Percentiles rank a stretch among this genome's conserved stretches.
Evolutionary conservation across 352 stramenopile species (phyloP).

Genomic region (Aphanomyces invadans): DNA sequence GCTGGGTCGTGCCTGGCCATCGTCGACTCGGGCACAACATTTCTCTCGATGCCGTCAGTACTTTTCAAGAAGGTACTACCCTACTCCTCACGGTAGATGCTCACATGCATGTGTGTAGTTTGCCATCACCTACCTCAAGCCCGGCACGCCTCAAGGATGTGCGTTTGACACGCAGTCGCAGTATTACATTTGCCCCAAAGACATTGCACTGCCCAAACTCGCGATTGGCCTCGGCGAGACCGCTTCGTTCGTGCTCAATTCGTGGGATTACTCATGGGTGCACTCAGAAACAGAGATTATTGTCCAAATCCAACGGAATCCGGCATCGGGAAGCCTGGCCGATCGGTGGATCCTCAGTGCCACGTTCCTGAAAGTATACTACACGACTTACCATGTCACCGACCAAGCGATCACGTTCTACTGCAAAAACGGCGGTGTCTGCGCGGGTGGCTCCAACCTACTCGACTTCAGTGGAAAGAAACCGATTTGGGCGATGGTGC

Average conservation of each 20-base stretch:
- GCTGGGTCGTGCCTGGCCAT: conserved; percentile 35
- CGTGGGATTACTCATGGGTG: conserved; percentile 44
- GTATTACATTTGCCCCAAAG: conserved; percentile 48
- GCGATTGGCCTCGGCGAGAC: conserved; percentile 43
- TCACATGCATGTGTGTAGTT: conserved; percentile 1
- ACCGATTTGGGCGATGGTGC: conserved; percentile 12
- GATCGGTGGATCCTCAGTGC: conserved; percentile 73
- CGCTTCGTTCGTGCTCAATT: conserved; percentile 45
- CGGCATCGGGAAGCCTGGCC: conserved; percentile 27
- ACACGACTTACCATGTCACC: conserved; percentile 59
- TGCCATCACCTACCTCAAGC: conserved; percentile 33
- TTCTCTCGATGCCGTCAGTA: conserved; percentile 43
- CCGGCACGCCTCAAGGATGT: conserved; percentile 29
- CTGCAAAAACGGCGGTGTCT: conserved; percentile 39
- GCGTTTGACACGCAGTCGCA: conserved; percentile 26
- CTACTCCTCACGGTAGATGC: not conserved
- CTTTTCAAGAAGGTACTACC: conserved; percentile 34
- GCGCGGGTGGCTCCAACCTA: conserved; percentile 17
- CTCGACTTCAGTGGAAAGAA: conserved; percentile 15
- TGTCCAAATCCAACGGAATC: conserved; percentile 29
- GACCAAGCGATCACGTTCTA: conserved; percentile 52
- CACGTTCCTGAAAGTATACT: conserved; percentile 70
- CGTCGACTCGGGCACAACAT: conserved; percentile 57
- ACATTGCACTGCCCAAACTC: conserved; percentile 40
- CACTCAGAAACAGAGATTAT: conserved; percentile 28